A percentile compares a stretch with the other conserved stretches of the same genome.
phyloP scores from a whole-genome alignment of 768 basidiomycete species.

The Dacryopinax primogenitus region DNA sequence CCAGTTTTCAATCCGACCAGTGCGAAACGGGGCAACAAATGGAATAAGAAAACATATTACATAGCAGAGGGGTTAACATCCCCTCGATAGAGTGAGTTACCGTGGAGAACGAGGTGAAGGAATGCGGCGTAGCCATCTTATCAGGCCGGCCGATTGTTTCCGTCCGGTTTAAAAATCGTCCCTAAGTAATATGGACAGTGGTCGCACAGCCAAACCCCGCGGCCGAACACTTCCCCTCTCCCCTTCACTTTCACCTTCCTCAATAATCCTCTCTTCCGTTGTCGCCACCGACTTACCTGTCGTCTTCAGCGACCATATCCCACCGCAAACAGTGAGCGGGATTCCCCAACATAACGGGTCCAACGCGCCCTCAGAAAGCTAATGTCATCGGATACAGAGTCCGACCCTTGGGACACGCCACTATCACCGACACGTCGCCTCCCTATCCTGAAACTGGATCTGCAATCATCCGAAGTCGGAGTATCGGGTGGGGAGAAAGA shows the following conservation, averaged over 20 bases:
- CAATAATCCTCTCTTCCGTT: background rate
- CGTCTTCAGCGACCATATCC: no score
- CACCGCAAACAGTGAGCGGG: no score
- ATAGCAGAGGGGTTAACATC: background rate
- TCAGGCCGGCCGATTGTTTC: slow-evolving; percentile 10
- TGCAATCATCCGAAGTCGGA: background rate
- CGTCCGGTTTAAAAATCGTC: slow-evolving; percentile 9
- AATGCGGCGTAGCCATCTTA: background rate
- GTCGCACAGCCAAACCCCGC: background rate
- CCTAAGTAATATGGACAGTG: no score
- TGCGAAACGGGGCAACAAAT: slow-evolving; percentile 2
- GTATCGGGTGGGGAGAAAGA: slow-evolving; percentile 1
- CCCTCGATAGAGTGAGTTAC: background rate
- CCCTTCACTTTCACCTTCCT: background rate
- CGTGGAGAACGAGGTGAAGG: background rate
- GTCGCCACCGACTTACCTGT: no score
- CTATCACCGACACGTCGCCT: background rate
- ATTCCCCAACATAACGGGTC: background rate
- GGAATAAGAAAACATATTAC: slow-evolving; percentile 4
- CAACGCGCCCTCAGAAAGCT: background rate
- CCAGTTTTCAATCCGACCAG: no score
- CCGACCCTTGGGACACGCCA: background rate
- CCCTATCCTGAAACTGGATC: slow-evolving; percentile 5
- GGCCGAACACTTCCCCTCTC: background rate
- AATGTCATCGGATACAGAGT: background rate